Base-by-base conservation (phyloP, 192 early-diverging fungal genomes). In the Rhizophagus clarus region DNA sequence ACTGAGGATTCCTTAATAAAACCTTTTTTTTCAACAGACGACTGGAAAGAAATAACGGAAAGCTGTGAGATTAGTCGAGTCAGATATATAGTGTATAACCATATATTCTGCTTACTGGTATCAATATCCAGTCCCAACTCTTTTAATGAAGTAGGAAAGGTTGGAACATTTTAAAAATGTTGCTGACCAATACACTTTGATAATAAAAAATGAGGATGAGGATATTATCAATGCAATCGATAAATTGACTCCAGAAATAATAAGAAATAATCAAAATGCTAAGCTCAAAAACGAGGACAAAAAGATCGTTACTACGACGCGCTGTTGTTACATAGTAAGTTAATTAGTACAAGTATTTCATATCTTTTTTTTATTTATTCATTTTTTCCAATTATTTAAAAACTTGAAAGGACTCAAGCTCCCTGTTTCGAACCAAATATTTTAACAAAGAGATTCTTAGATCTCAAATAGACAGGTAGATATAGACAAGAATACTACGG, bases 21-120 rank as follows among this genome's bases (percentile, higher is more conserved):
- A 61, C n/a, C 26, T 80, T 66, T 80, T 68, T 80, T 80, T 72
- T 80, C 45, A 61, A 72, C n/a, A 0, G 22, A 80, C 11, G 70
- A 80, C 17, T 80, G 69, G 26, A 49, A 56, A 61, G 69, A 80
- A 72, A 72, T 80, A 28, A 64, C 0, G 17, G 37, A 71, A 61
- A 69, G 61, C 72, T 22, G 69, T 80, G 31, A 80, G 72, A 49
- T 67, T 81, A 70, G 14, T 70, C 40, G 66, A 70, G 62, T 67
- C 64, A 37, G 60, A 81, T 61, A 51, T 81, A 60, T 37, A 49
- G 6, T 17, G 49, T 68, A 26, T 63, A n/a, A 4, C 34, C 32
- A 73, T 61, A 72, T 29, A 31, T 29, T 79, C 72, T 71, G 71
- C 72, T 34, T 1, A 32, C 32, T n/a, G n/a, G n/a, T n/a, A n/a